Evolutionary conservation across 177 flowering plant genomes (phyloP).

Genomic region (Vitis hybrid): DNA sequence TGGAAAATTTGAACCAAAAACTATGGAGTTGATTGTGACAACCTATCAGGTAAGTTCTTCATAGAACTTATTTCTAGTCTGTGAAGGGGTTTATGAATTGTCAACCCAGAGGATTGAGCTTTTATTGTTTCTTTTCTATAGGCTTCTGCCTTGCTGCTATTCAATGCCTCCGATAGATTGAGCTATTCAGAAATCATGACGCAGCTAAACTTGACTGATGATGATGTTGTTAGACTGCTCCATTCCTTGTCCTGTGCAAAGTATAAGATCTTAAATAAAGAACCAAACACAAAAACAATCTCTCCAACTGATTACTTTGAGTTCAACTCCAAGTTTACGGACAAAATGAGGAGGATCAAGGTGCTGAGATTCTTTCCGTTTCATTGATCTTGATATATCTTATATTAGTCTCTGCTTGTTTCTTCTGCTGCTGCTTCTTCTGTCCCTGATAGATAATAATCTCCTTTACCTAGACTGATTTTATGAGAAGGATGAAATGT

Average conservation of each 20-base stretch:
- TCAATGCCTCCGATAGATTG: constrained; percentile 74
- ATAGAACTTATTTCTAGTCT: neutral
- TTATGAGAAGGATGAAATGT: neutral
- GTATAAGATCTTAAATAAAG: constrained; percentile 80
- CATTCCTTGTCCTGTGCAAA: constrained; percentile 92
- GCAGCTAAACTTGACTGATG: constrained; percentile 76
- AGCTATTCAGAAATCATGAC: constrained; percentile 82
- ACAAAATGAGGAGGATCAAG: constrained; percentile 93
- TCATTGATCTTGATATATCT: neutral
- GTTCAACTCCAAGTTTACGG: constrained; percentile 84
- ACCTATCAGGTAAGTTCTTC: constrained; percentile 70
- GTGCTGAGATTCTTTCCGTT: constrained; percentile 22
- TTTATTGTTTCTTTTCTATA: constrained; percentile 22
- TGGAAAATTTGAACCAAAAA: constrained; percentile 84
- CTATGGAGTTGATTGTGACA: constrained; percentile 82
- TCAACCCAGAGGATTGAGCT: constrained; percentile 2
- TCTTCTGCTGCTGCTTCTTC: neutral
- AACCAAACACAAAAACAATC: constrained; percentile 73
- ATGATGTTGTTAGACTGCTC: constrained; percentile 74
- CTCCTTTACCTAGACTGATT: neutral
- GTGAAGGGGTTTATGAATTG: neutral
- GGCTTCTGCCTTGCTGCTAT: constrained; percentile 85
- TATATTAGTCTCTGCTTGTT: neutral
- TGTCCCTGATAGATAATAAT: no score
- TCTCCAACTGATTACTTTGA: constrained; percentile 71